These are phyloP conservation scores for Tieghemostelium lacteum DNA, from an alignment of 78 protist genomes.

Conservation along the genomic window DNA sequence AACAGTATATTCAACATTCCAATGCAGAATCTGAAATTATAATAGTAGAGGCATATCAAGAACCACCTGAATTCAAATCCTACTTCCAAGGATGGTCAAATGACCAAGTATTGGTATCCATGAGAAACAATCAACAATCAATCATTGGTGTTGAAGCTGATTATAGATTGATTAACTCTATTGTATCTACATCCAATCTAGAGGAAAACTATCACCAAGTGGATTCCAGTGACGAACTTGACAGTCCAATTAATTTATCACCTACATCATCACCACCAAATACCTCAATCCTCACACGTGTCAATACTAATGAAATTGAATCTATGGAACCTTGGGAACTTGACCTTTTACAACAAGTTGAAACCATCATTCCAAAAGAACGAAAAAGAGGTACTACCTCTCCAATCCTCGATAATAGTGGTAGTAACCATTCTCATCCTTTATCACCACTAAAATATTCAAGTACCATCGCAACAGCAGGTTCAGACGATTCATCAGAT, in stretches of 20 bases:
- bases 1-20: slow-evolving; percentile 29
- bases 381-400: neutral
- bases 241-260: slow-evolving; percentile 2
- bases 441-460: neutral
- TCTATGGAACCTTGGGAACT: neutral
- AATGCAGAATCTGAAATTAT: neutral
- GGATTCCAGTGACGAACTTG: slow-evolving; percentile 11
- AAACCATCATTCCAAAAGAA: neutral
- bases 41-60: neutral
- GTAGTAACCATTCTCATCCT: neutral
- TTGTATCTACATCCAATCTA: slow-evolving; percentile 17
- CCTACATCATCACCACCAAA: slow-evolving; percentile 10
- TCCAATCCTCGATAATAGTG: neutral
- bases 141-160: slow-evolving; percentile 65
- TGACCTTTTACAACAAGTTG: neutral
- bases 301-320: neutral
- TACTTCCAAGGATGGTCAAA: slow-evolving; percentile 61
- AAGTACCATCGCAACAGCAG: neutral
- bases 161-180: slow-evolving; percentile 28
- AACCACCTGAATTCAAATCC: slow-evolving; percentile 21
- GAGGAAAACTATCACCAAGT: neutral
- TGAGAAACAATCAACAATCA: slow-evolving; percentile 25
- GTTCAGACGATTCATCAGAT: neutral
- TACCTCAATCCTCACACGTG: neutral
- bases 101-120: neutral